Percentiles rank a stretch among this genome's conserved stretches.
phyloP scores from a whole-genome alignment of 2,329 filamentous ascomycete species.

The Eutypa lata region DNA sequence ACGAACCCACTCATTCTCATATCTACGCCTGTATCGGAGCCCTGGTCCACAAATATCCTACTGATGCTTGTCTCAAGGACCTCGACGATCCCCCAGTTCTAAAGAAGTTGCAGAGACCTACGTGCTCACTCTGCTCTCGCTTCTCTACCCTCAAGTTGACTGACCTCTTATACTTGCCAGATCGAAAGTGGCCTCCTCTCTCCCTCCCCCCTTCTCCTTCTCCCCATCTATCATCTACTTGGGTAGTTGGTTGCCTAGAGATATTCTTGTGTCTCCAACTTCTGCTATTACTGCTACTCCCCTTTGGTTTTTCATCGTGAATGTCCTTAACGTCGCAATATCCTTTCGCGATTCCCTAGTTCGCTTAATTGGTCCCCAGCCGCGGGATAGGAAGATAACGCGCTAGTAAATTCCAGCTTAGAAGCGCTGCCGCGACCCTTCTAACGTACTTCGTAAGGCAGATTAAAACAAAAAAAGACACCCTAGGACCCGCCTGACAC shows the following conservation, averaged over 20 bases:
- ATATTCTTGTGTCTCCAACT: neutral
- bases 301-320: constrained; percentile 11
- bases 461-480: neutral
- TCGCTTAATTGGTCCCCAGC: constrained; percentile 19
- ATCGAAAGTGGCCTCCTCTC: neutral
- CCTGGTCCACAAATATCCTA: neutral
- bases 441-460: neutral
- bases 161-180: neutral
- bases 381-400: constrained; percentile 13
- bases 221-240: neutral
- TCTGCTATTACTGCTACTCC: neutral
- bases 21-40: neutral
- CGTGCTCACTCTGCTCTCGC: neutral
- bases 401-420: constrained; percentile 8
- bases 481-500: constrained; percentile 16
- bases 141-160: neutral
- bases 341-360: constrained; percentile 20
- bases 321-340: constrained; percentile 20
- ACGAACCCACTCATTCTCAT: neutral
- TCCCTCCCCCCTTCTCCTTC: neutral
- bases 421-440: constrained; percentile 4
- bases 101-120: neutral
- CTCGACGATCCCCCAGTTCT: neutral
- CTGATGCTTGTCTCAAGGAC: constrained; percentile 1
- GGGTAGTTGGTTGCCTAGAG: neutral